phyloP scores from a whole-genome alignment of 2,329 filamentous ascomycete species.

The Colletotrichum lentis region DNA sequence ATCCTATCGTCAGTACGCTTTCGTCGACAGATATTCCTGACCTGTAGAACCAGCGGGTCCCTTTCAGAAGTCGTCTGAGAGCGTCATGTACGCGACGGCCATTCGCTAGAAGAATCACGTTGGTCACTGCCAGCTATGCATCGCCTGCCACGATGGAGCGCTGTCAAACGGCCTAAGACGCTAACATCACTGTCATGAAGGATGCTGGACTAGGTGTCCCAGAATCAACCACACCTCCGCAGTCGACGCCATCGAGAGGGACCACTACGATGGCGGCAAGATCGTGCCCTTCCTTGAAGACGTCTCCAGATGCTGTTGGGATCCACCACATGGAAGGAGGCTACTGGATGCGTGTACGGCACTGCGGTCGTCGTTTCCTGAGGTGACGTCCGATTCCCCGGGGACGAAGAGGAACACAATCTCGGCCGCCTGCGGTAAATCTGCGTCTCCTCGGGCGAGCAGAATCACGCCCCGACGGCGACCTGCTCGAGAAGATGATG shows the following conservation, averaged over 20 bases:
- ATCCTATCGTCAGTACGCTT: not conserved
- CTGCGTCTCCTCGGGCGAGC: constrained; percentile 71
- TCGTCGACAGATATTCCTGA: constrained; percentile 51
- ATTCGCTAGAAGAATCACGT: constrained; percentile 96
- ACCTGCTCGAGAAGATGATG: constrained; percentile 91
- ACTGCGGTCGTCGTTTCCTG: constrained; percentile 75
- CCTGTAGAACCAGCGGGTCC: constrained; percentile 80
- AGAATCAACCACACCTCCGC: constrained; percentile 78
- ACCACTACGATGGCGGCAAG: constrained; percentile 88
- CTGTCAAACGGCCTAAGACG: constrained; percentile 81
- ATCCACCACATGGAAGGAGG: constrained; percentile 82
- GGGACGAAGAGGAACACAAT: constrained; percentile 73
- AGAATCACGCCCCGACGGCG: constrained; percentile 74
- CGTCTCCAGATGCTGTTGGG: constrained; percentile 71
- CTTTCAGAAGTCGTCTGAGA: constrained; percentile 77
- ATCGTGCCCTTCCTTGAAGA: constrained; percentile 83
- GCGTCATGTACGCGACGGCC: constrained; percentile 77
- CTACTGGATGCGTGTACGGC: constrained; percentile 78
- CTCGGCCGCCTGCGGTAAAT: constrained; percentile 78
- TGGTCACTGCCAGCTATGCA: constrained; percentile 90
- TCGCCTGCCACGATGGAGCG: constrained; percentile 87
- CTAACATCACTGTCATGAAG: constrained; percentile 97
- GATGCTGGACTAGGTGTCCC: constrained; percentile 75
- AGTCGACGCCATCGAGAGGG: constrained; percentile 85
- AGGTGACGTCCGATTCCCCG: constrained; percentile 73